Conservation (phyloP, 2,329 filamentous ascomycete species). For the Pseudogymnoascus sp. region DNA sequence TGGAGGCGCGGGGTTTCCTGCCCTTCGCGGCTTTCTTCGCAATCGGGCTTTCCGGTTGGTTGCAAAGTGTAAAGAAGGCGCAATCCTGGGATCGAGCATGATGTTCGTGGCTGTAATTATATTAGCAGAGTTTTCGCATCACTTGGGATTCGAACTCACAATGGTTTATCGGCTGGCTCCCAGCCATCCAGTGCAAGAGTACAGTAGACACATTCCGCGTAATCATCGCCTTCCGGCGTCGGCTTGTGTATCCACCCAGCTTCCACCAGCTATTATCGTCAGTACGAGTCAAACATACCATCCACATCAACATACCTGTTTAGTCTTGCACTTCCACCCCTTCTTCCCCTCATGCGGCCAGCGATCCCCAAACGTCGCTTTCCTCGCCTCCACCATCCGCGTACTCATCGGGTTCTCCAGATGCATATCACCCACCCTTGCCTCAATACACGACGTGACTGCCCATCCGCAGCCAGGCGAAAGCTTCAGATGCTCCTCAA, state of each 20-base stretch:
- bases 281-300: conserved; percentile 12
- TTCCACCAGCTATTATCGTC: conserved; percentile 64
- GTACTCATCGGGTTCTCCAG: conserved; percentile 69
- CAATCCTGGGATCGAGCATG: conserved; percentile 72
- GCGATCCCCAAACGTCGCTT: conserved; percentile 71
- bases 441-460: conserved; percentile 58
- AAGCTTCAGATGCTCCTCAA: conserved; percentile 80
- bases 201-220: conserved; percentile 88
- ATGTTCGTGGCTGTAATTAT: conserved; percentile 69
- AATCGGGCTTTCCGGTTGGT: conserved; percentile 42
- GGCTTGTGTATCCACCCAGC: conserved; percentile 94
- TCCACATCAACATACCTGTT: conserved; percentile 56
- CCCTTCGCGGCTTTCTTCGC: conserved; percentile 46
- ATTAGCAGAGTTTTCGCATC: conserved; percentile 13
- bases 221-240: conserved; percentile 74
- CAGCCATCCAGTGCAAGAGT: conserved; percentile 85
- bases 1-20: conserved; percentile 57
- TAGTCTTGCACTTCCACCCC: conserved; percentile 82
- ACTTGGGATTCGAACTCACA: conserved; percentile 45
- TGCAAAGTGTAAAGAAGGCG: conserved; percentile 70
- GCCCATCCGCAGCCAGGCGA: conserved; percentile 84
- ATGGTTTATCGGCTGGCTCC: conserved; percentile 87
- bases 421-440: conserved; percentile 54
- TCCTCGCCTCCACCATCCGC: conserved; percentile 68
- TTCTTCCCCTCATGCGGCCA: conserved; percentile 90